Conservation (phyloP, 257 asterid genomes). For the Scutellaria minor region DNA sequence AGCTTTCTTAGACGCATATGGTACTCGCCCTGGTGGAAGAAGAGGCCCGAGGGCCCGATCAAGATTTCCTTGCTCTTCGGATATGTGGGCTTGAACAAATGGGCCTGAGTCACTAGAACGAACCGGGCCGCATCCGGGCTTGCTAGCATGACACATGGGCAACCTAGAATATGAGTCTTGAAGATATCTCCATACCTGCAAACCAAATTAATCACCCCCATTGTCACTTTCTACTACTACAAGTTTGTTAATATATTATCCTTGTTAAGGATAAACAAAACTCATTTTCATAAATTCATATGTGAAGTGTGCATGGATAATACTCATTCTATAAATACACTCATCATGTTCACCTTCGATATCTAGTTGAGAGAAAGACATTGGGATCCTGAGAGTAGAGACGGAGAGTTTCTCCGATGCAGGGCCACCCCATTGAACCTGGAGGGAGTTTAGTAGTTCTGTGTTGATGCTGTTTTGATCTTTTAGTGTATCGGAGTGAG, state of each 20-base stretch:
- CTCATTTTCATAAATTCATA: too few species aligned
- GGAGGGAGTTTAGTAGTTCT: slow-evolving; percentile 64
- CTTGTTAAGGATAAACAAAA: too few species aligned
- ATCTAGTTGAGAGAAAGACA: slow-evolving; percentile 57
- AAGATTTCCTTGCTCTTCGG: slow-evolving; percentile 76
- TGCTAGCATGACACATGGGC: slow-evolving; percentile 83
- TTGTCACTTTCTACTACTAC: background rate
- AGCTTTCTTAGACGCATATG: slow-evolving; percentile 77
- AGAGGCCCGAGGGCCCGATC: slow-evolving; percentile 81
- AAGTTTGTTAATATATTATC: background rate
- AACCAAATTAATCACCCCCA: background rate
- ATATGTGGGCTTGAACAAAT: slow-evolving; percentile 89
- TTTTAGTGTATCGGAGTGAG: slow-evolving; percentile 26
- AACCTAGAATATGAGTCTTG: slow-evolving; percentile 80
- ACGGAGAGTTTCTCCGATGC: slow-evolving; percentile 79
- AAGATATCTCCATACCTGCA: slow-evolving; percentile 84
- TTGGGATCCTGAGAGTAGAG: slow-evolving; percentile 83
- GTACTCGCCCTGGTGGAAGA: slow-evolving; percentile 78
- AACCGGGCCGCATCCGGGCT: slow-evolving; percentile 93
- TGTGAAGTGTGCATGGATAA: too few species aligned
- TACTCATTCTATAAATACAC: too few species aligned
- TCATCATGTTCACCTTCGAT: slow-evolving; percentile 49
- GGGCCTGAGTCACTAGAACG: slow-evolving; percentile 63
- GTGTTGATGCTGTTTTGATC: slow-evolving; percentile 1
- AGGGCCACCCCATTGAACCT: slow-evolving; percentile 94